These are phyloP conservation scores for Flaveria trinervia DNA, from an alignment of 129 eudicot species.

Conservation along the genomic window DNA sequence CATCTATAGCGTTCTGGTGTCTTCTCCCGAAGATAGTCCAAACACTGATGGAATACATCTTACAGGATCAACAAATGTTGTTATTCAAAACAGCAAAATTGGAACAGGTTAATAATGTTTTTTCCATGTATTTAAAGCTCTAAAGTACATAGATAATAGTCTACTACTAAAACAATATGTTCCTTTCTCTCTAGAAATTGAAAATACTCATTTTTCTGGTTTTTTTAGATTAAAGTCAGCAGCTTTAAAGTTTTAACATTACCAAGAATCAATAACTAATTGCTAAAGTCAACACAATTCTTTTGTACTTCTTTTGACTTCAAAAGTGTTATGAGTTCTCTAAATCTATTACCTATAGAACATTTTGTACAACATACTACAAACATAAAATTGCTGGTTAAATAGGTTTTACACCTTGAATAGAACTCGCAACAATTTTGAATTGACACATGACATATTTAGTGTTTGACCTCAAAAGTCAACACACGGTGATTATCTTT, in stretches of 20 bases:
- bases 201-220: too few relatives aligned
- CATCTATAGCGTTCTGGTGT: slow-evolving; percentile 54
- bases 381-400: neutral
- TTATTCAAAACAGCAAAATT: slow-evolving; percentile 74
- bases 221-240: too few relatives aligned
- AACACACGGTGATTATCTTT: neutral
- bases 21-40: slow-evolving; percentile 96
- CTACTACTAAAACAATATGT: too few relatives aligned
- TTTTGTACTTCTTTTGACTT: slow-evolving; percentile 4
- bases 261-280: neutral
- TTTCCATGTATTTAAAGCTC: neutral
- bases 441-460: neutral
- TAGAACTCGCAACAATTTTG: neutral
- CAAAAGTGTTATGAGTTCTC: slow-evolving; percentile 12
- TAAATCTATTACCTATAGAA: neutral
- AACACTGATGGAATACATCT: slow-evolving; percentile 98
- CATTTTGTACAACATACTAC: neutral
- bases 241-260: slow-evolving; percentile 4
- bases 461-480: slow-evolving; percentile 24
- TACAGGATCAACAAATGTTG: slow-evolving; percentile 76
- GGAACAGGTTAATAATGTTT: slow-evolving; percentile 66
- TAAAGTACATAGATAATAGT: neutral
- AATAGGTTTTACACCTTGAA: neutral
- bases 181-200: too few relatives aligned
- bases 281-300: neutral